Evolutionary conservation across 2,329 filamentous ascomycete species (phyloP).

Genomic region (Mycosphaerella arachidis): DNA sequence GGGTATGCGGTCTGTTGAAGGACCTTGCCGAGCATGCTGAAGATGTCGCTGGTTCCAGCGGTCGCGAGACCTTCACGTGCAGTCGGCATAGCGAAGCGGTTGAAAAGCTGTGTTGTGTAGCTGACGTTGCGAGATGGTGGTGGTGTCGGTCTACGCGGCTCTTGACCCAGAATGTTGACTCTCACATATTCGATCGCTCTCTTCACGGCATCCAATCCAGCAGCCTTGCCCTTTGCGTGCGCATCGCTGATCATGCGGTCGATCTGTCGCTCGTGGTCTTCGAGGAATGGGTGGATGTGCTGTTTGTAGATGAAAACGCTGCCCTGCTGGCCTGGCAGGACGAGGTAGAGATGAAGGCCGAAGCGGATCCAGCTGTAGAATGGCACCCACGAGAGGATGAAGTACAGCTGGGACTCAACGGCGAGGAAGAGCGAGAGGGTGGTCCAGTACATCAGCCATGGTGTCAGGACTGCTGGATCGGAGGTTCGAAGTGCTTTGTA

Average conservation of each 20-base stretch:
- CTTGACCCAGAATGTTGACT: constrained; percentile 73
- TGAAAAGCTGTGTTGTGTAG: constrained; percentile 79
- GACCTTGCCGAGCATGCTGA: constrained; percentile 69
- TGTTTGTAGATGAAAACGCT: constrained; percentile 79
- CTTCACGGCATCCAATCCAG: constrained; percentile 60
- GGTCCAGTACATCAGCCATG: constrained; percentile 99
- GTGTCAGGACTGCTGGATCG: constrained; percentile 81
- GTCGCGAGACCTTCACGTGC: constrained; percentile 51
- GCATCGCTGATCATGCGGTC: constrained; percentile 80
- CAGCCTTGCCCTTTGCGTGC: constrained; percentile 71
- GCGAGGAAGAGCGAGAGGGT: constrained; percentile 77
- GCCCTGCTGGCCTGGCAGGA: constrained; percentile 95
- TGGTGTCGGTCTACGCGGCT: constrained; percentile 52
- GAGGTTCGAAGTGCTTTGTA: constrained; percentile 96
- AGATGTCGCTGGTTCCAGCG: constrained; percentile 62
- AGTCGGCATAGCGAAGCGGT: constrained; percentile 77
- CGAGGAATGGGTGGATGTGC: constrained; percentile 82
- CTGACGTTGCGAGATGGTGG: constrained; percentile 44
- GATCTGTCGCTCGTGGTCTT: constrained; percentile 80
- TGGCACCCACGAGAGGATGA: constrained; percentile 84
- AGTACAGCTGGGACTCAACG: constrained; percentile 81
- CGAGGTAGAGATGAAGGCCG: constrained; percentile 83
- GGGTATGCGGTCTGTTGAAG: constrained; percentile 50
- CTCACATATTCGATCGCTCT: constrained; percentile 54
- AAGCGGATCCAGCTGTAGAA: constrained; percentile 93